These are phyloP conservation scores for Microsporum audouinii DNA, from an alignment of 2,329 filamentous ascomycete species.

Conservation along the genomic window DNA sequence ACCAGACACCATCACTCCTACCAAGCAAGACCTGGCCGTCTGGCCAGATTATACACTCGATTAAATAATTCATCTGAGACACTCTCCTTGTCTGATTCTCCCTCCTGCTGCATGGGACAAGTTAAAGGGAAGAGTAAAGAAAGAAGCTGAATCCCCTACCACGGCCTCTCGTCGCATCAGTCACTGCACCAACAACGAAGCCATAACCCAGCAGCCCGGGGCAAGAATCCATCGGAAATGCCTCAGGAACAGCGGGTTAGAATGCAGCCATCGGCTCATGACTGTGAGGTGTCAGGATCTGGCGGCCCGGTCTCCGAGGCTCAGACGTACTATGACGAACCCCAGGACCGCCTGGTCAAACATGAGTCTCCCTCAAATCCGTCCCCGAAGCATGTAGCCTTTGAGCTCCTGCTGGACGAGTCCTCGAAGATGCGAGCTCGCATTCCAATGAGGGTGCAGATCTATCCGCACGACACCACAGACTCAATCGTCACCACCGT, in stretches of 20 bases:
- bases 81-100: not conserved
- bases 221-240: not conserved
- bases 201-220: not conserved
- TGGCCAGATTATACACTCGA: not conserved
- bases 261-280: conserved; percentile 2
- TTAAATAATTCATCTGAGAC: not conserved
- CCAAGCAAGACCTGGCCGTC: not conserved
- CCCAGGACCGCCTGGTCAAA: conserved; percentile 15
- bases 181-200: not conserved
- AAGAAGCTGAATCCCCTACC: not conserved
- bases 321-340: not conserved
- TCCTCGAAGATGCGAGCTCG: conserved; percentile 48
- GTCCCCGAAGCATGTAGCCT: conserved; percentile 50
- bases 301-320: not conserved
- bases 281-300: not conserved
- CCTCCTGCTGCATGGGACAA: not conserved
- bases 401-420: conserved; percentile 50
- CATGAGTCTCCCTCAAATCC: conserved; percentile 29
- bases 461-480: conserved; percentile 89
- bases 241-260: not conserved
- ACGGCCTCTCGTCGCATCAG: not conserved
- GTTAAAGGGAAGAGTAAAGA: not conserved
- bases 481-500: conserved; percentile 97
- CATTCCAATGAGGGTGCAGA: conserved; percentile 61
- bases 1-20: not conserved